phyloP scores from a whole-genome alignment of 2,329 filamentous ascomycete genomes.

The Pyrenophora graminea region DNA sequence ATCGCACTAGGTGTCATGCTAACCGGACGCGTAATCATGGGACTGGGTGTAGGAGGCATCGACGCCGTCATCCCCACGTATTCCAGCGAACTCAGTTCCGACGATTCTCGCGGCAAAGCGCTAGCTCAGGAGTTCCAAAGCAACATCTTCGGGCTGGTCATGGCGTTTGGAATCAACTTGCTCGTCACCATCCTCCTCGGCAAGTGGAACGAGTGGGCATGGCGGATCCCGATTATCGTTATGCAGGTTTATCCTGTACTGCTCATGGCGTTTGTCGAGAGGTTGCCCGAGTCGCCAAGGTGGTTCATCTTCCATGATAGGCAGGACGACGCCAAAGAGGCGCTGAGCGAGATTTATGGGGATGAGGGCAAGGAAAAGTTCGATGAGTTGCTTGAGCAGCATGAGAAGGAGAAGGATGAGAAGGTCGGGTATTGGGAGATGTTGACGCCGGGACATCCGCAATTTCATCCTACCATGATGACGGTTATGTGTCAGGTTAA shows the following conservation, averaged over 20 bases:
- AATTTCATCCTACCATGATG: constrained; percentile 65
- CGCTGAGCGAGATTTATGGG: constrained; percentile 56
- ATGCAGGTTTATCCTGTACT: constrained; percentile 64
- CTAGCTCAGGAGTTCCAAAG: constrained; percentile 67
- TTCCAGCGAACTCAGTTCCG: constrained; percentile 60
- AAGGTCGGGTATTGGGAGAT: constrained; percentile 61
- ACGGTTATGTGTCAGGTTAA: constrained; percentile 67
- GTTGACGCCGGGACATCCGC: constrained; percentile 58
- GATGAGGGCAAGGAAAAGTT: constrained; percentile 55
- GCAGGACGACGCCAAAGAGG: constrained; percentile 56
- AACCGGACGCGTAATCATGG: constrained; percentile 58
- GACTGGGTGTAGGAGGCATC: constrained; percentile 63
- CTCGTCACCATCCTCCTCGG: constrained; percentile 58
- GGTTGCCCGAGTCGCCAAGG: constrained; percentile 61
- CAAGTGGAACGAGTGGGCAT: constrained; percentile 64
- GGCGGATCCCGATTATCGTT: constrained; percentile 63
- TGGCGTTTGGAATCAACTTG: constrained; percentile 65
- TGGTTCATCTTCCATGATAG: constrained; percentile 61
- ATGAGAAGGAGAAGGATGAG: constrained; percentile 56
- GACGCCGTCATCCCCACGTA: constrained; percentile 66
- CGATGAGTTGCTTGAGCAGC: constrained; percentile 56
- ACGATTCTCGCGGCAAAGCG: constrained; percentile 61
- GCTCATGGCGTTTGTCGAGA: constrained; percentile 57
- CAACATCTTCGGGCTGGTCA: constrained; percentile 66
- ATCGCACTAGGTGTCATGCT: constrained; percentile 56